Conservation (phyloP, 2,329 filamentous ascomycete species). For the Plectosphaerella sp. region DNA sequence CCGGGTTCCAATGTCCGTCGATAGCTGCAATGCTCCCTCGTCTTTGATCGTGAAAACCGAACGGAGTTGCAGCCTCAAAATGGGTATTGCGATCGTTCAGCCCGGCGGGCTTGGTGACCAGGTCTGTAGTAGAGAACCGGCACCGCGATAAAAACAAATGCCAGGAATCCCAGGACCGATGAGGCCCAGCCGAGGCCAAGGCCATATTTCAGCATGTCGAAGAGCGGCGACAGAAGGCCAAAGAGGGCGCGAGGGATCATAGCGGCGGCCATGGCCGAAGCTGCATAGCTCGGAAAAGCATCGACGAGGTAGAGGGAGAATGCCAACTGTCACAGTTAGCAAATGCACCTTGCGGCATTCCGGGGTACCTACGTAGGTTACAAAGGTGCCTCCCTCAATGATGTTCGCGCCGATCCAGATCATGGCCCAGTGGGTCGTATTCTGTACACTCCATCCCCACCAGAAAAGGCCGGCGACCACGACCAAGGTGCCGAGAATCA, state of each 20-base stretch:
- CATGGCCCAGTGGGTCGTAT: slow-evolving; percentile 51
- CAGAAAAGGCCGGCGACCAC: slow-evolving; percentile 17
- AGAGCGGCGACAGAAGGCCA: neutral
- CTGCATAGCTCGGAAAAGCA: slow-evolving; percentile 21
- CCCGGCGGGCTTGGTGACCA: neutral
- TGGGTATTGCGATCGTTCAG: neutral
- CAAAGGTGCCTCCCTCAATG: slow-evolving; percentile 36
- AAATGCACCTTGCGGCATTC: too few relatives aligned
- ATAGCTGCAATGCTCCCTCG: too few relatives aligned
- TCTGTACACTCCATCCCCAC: slow-evolving; percentile 32
- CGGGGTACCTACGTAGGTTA: neutral
- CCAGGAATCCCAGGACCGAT: neutral
- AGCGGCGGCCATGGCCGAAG: slow-evolving; percentile 22
- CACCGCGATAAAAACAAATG: neutral
- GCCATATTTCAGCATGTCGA: slow-evolving; percentile 6
- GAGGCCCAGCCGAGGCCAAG: slow-evolving; percentile 8
- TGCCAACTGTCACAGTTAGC: neutral
- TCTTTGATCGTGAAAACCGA: too few relatives aligned
- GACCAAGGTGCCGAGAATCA: slow-evolving; percentile 37
- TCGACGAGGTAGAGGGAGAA: slow-evolving; percentile 20
- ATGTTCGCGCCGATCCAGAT: slow-evolving; percentile 47
- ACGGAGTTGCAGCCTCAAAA: neutral
- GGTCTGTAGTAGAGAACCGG: neutral
- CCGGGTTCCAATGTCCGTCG: too few relatives aligned
- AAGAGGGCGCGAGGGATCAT: slow-evolving; percentile 17